phyloP scores from a whole-genome alignment of 345 rosid species.

The Gossypium thurberi region DNA sequence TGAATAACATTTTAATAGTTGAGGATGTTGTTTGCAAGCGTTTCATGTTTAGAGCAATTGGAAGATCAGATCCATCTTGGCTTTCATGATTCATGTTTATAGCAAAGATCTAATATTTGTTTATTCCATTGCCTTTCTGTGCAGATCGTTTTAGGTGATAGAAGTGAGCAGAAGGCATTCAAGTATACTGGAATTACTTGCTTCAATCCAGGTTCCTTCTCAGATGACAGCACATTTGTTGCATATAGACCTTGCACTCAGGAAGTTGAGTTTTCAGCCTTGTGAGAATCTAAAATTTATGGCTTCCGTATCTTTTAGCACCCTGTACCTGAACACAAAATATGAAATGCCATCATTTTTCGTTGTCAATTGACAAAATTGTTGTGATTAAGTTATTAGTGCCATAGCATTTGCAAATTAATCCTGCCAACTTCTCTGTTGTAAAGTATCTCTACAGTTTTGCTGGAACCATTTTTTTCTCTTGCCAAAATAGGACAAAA shows the following conservation, averaged over 20 bases:
- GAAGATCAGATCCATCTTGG: background rate
- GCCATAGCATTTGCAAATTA: background rate
- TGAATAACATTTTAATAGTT: background rate
- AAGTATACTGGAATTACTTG: slow-evolving; percentile 72
- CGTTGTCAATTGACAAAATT: background rate
- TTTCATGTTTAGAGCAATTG: background rate
- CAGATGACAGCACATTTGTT: slow-evolving; percentile 63
- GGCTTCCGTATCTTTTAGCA: background rate
- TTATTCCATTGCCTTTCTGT: slow-evolving; percentile 5
- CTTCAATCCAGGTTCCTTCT: slow-evolving; percentile 88
- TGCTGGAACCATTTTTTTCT: background rate
- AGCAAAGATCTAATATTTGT: slow-evolving; percentile 2
- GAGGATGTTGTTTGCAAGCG: background rate
- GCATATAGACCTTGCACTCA: slow-evolving; percentile 75
- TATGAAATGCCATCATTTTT: background rate
- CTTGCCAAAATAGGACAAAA: background rate
- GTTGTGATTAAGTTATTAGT: background rate
- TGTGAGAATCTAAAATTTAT: slow-evolving; percentile 30
- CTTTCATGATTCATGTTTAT: background rate
- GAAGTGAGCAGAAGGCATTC: slow-evolving; percentile 76
- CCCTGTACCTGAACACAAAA: background rate
- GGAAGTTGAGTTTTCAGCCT: slow-evolving; percentile 74
- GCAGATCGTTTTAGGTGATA: slow-evolving; percentile 84
- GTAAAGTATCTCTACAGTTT: background rate
- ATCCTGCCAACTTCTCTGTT: background rate